Percentiles rank a stretch among this genome's conserved stretches.
These are phyloP conservation scores for Limnanthes douglasii DNA, from an alignment of 345 rosid species.

Conservation along the genomic window DNA sequence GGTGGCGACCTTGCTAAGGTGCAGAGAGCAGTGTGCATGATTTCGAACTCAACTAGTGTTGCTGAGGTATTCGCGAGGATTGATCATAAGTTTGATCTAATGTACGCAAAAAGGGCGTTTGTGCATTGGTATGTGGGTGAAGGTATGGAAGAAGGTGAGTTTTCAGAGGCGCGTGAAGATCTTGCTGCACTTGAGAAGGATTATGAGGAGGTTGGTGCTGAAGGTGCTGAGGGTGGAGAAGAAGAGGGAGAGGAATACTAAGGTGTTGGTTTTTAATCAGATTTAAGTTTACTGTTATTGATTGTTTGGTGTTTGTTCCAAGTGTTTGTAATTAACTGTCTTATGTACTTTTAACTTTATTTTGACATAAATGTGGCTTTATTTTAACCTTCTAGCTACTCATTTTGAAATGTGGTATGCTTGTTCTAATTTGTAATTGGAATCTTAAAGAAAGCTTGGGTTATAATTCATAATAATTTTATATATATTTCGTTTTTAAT, in stretches of 20 bases:
- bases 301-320: no score
- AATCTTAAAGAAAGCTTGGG: no score
- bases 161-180: conserved; percentile 46
- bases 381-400: no score
- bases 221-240: conserved; percentile 36
- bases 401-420: no score
- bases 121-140: conserved; percentile 58
- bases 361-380: no score
- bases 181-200: conserved; percentile 40
- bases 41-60: conserved; percentile 44
- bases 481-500: no score
- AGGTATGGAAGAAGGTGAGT: conserved; percentile 64
- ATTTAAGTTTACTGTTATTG: no score
- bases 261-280: conserved; percentile 1
- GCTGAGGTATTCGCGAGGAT: conserved; percentile 45
- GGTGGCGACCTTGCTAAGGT: conserved; percentile 55
- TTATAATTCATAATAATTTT: no score
- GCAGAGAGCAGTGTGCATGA: conserved; percentile 51
- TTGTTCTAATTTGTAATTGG: no score
- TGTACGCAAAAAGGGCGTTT: conserved; percentile 46
- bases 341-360: no score
- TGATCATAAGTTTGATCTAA: conserved; percentile 44
- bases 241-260: conserved; percentile 34
- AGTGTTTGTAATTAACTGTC: no score
- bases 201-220: conserved; percentile 44